Evolutionary conservation across 1,139 yeast species (phyloP).

Genomic region (Kodamaea alishanica): DNA sequence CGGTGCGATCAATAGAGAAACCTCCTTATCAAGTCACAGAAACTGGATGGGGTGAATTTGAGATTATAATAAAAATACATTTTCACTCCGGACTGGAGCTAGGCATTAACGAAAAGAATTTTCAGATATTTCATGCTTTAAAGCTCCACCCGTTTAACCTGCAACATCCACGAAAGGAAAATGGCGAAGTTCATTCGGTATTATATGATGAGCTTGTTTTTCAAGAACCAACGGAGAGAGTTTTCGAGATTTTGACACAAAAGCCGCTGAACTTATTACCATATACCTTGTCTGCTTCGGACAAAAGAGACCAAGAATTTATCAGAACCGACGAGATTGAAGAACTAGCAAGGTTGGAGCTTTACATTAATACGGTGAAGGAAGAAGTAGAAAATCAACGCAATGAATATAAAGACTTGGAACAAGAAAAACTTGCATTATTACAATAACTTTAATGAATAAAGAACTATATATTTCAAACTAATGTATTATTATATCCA

Average conservation of each 20-base stretch:
- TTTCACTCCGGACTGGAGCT: constrained; percentile 73
- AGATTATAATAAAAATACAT: constrained; percentile 80
- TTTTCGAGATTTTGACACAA: constrained; percentile 73
- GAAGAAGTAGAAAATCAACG: constrained; percentile 53
- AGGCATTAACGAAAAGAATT: constrained; percentile 72
- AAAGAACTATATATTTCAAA: neutral
- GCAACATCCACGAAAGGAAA: constrained; percentile 35
- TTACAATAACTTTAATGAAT: constrained; percentile 22
- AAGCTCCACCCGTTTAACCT: constrained; percentile 86
- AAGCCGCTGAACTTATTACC: constrained; percentile 76
- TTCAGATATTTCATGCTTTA: constrained; percentile 82
- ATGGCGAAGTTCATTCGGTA: constrained; percentile 58
- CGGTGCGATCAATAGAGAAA: constrained; percentile 75
- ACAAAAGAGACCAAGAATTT: constrained; percentile 41
- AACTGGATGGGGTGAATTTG: constrained; percentile 99
- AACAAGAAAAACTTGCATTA: constrained; percentile 44
- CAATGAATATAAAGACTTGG: constrained; percentile 49
- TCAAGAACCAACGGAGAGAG: constrained; percentile 90
- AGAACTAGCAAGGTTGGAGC: constrained; percentile 69
- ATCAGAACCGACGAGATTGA: constrained; percentile 59
- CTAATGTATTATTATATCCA: neutral
- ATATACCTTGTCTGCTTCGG: constrained; percentile 46
- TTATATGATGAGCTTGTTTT: constrained; percentile 90
- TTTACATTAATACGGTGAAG: constrained; percentile 61
- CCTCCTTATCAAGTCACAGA: constrained; percentile 97